Evolutionary conservation across 2,329 filamentous ascomycete species (phyloP).

Genomic region (Tolypocladium pustulatum): DNA sequence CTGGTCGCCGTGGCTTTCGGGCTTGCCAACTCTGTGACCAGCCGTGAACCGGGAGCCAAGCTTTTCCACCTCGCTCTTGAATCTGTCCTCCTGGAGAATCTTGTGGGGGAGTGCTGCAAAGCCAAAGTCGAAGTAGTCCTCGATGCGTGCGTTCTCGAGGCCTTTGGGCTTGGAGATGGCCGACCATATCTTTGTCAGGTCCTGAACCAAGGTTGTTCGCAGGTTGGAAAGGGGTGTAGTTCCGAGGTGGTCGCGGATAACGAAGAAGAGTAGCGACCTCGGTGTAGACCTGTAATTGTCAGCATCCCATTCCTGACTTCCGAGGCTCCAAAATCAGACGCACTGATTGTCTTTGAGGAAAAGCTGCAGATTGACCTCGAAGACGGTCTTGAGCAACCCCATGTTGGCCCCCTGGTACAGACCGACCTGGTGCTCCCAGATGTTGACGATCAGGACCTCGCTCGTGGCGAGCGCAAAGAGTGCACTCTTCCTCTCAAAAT

Average conservation of each 20-base stretch:
- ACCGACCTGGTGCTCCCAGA: constrained; percentile 98
- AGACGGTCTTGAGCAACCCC: constrained; percentile 96
- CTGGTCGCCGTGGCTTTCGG: constrained; percentile 54
- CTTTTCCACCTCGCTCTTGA: constrained; percentile 67
- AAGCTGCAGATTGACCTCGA: constrained; percentile 94
- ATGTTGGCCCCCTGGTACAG: constrained; percentile 98
- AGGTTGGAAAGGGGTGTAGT: constrained; percentile 85
- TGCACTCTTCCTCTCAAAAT: constrained; percentile 97
- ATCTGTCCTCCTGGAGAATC: constrained; percentile 88
- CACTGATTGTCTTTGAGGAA: constrained; percentile 94
- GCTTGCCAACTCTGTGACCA: constrained; percentile 62
- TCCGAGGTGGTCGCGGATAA: constrained; percentile 93
- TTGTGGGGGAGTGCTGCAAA: constrained; percentile 96
- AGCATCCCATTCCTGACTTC: constrained; percentile 2
- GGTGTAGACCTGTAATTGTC: constrained; percentile 57
- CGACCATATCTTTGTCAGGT: constrained; percentile 85
- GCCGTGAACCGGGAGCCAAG: constrained; percentile 74
- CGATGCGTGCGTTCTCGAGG: constrained; percentile 78
- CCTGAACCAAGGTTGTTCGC: constrained; percentile 80
- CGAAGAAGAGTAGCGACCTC: constrained; percentile 91
- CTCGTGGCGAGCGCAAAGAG: constrained; percentile 95
- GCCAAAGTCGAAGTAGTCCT: constrained; percentile 97
- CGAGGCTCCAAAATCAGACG: constrained; percentile 18
- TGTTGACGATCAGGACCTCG: constrained; percentile 96
- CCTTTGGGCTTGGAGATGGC: constrained; percentile 85